Evolutionary conservation across 768 basidiomycete genomes (phyloP), one percentile per base, ranked within the genome.

Genomic region (Suillus cothurnatus): DNA sequence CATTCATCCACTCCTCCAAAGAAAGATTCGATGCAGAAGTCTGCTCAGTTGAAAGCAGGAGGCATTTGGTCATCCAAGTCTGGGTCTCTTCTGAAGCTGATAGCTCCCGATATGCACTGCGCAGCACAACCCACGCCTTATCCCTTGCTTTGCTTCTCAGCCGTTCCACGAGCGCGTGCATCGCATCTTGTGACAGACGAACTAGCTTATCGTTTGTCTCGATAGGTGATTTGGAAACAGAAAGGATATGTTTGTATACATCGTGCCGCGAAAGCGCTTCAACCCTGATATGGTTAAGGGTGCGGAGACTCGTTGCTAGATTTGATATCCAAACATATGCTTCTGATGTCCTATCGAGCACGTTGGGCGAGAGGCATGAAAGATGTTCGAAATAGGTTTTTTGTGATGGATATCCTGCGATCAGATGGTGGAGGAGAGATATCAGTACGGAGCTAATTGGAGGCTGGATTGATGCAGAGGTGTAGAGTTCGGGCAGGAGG

Each of bases 401-500:
- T 71, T 92, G 91, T 1, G 89, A 91, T 4, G 92, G 92, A 73
- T 89, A 90, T 6, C 79, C 74, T 9, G 80, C 69, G 19, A 84
- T 74, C 12, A 93, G 82, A 64, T 85, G 81, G 69, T 92, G 84
- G 17, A 91, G 74, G 32, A 89, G 81, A 4, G 85, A 82, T 28
- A 87, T 71, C 6, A 92, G 70, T 53, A 81, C 70, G 60, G 61
- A 66, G 68, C 76, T 39, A 68, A 69, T 65, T 59, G 47, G 66
- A 45, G 49, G 31, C 4, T 57, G 56, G 14, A n/a, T 43, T 50
- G 71, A 65, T 23, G 71, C 63, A 7, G 75, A 62, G 55, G 77
- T 73, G 71, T 86, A 84, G 61, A 86, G 68, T 49, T 80, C 70
- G 4, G 85, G 84, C 32, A 91, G 73, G 31, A 93, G 81, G 68